A percentile compares a stretch with the other conserved stretches of the same genome.
Evolutionary conservation across 352 stramenopile species (phyloP).

Genomic region (Nothophytophthora sp.): DNA sequence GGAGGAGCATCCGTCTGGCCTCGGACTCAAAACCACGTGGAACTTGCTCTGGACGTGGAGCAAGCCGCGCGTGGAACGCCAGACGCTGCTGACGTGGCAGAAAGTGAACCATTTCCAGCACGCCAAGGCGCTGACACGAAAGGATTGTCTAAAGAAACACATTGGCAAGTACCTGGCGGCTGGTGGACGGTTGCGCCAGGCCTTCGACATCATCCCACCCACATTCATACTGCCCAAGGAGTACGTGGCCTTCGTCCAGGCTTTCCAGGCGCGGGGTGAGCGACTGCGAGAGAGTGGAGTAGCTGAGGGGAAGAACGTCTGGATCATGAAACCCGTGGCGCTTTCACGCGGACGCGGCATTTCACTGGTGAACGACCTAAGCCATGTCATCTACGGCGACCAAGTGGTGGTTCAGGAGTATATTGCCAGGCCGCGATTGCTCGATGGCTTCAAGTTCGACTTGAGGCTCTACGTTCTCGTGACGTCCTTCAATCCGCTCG

Average conservation of each 20-base stretch:
- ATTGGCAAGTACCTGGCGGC: conserved; percentile 63
- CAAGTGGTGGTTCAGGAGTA: conserved; percentile 92
- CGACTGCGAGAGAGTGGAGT: conserved; percentile 8
- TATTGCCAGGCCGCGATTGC: conserved; percentile 82
- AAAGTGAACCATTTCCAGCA: conserved; percentile 95
- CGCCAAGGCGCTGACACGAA: conserved; percentile 90
- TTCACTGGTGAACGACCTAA: conserved; percentile 87
- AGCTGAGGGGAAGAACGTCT: conserved; percentile 74
- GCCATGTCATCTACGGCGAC: conserved; percentile 87
- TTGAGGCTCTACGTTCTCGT: conserved; percentile 94
- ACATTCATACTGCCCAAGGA: conserved; percentile 95
- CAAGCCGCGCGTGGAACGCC: conserved; percentile 80
- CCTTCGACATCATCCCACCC: conserved; percentile 90
- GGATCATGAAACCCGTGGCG: conserved; percentile 95
- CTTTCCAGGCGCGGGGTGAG: conserved; percentile 65
- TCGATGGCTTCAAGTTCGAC: conserved; percentile 93
- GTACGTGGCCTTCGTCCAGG: conserved; percentile 89
- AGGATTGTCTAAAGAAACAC: conserved; percentile 93
- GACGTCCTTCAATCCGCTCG: conserved; percentile 92
- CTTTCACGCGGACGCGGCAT: conserved; percentile 93
- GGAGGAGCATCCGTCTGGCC: conserved; percentile 73
- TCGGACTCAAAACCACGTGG: conserved; percentile 90
- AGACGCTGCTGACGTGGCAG: conserved; percentile 90
- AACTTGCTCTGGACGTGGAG: conserved; percentile 93
- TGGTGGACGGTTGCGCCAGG: conserved; percentile 50